Evolutionary conservation across 2,329 filamentous ascomycete genomes (phyloP), one percentile per base, ranked within the genome.

Genomic region (Dactylellina leptospora): DNA sequence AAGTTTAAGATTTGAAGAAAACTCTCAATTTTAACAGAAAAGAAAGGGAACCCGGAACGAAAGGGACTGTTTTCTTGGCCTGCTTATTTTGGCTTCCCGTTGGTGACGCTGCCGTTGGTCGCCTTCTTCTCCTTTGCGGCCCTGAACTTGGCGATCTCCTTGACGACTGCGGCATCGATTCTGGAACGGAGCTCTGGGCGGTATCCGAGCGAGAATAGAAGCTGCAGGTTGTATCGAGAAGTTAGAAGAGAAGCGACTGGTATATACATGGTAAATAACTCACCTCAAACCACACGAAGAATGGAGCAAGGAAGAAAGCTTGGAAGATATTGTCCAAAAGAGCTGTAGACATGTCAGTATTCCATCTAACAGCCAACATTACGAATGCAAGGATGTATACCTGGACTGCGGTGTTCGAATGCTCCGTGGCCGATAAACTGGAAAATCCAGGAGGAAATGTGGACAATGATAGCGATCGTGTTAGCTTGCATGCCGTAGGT

Each of bases 231-330:
- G 11, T 20, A 20, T 25, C 33, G n/a, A n/a, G n/a, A n/a, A n/a
- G n/a, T n/a, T n/a, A n/a, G 11, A 40, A 16, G 18, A 54, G 27
- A 47, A 50, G 11, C 20, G 13, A 18, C 9, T 4, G 3, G 16
- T 11, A 8, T 48, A 13, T 8, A 40, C 18, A 20, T 16, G 4
- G 18, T 42, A 20, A 16, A 13, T 2, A 61, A 27, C 64, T 42
- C 45, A 77, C 82, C 82, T 97, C 93, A 77, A 99, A 89, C 91
- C 95, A 99, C 68, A 97, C 93, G 77, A 97, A 99, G 78, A 99
- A 89, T 6, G 95, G 95, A 0, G 95, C 95, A 22, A 97, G 84
- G 78, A 97, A 93, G 74, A 97, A 80, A 25, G 95, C 93, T 81
- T 97, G 95, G 50, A 96, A 84, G 42, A 97, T 81, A 78, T 97